These are phyloP conservation scores for Cladosporium sp. DNA, from an alignment of 2,329 filamentous ascomycete genomes.

Conservation along the genomic window DNA sequence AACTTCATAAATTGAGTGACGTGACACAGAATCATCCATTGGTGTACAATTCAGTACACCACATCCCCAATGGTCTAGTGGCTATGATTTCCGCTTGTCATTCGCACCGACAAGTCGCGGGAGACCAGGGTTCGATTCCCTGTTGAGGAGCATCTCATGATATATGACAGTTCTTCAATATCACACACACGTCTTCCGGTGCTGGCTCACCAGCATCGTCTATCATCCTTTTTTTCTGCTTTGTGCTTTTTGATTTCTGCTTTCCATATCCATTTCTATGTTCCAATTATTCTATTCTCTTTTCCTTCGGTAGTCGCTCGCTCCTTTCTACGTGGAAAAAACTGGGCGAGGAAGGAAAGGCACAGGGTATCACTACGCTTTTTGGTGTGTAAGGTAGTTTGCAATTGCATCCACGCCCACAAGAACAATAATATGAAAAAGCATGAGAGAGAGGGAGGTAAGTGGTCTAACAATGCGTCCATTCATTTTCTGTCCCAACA, in stretches of 20 bases:
- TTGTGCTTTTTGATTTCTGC: too few species aligned
- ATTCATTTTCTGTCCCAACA: background rate
- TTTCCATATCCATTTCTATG: too few species aligned
- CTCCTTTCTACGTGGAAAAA: too few species aligned
- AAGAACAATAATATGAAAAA: too few species aligned
- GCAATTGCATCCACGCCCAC: too few species aligned
- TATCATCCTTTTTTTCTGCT: background rate
- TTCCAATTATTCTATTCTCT: too few species aligned
- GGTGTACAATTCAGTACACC: constrained; percentile 11
- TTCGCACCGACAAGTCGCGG: constrained; percentile 18
- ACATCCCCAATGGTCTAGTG: constrained; percentile 36
- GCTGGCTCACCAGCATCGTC: constrained; percentile 12
- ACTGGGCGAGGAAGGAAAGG: too few species aligned
- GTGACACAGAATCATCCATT: background rate
- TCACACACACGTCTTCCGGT: constrained; percentile 6
- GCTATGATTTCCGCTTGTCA: constrained; percentile 42
- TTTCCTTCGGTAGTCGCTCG: too few species aligned
- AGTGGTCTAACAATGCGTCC: background rate
- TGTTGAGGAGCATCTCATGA: constrained; percentile 18
- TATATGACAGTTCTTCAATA: constrained; percentile 6
- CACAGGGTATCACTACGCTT: background rate
- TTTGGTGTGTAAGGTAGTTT: too few species aligned
- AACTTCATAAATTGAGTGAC: too few species aligned
- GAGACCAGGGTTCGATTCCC: constrained; percentile 21
- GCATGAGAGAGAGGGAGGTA: background rate